Conservation (phyloP, 2,329 filamentous ascomycete genomes). For the Epichloe gansuensis region DNA sequence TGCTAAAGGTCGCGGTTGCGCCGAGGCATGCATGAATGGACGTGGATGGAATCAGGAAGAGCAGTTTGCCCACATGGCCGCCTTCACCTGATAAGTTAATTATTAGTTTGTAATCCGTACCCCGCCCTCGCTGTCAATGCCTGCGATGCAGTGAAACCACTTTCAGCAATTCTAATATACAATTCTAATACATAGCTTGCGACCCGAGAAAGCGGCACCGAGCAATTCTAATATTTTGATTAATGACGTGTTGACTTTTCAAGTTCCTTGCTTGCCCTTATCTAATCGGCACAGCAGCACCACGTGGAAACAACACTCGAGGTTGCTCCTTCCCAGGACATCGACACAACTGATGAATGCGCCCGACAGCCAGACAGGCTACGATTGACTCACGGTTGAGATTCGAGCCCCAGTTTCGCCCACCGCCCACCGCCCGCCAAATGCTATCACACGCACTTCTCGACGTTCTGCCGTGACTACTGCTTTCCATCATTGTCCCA, state of each 20-base stretch:
- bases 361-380: background rate
- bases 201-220: background rate
- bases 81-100: too few relatives aligned
- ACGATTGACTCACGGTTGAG: too few relatives aligned
- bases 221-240: background rate
- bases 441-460: background rate
- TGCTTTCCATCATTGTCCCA: background rate
- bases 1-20: background rate
- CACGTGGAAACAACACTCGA: background rate
- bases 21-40: constrained; percentile 6
- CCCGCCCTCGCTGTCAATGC: background rate
- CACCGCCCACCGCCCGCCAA: constrained; percentile 3
- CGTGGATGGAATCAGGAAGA: constrained; percentile 20
- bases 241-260: background rate
- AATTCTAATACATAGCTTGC: background rate
- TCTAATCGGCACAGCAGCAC: background rate
- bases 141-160: background rate
- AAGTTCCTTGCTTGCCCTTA: background rate
- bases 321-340: background rate
- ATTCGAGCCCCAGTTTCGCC: background rate
- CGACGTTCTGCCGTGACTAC: background rate
- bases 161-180: background rate
- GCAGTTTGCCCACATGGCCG: too few relatives aligned
- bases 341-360: background rate
- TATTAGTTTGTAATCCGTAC: background rate